Conservation (phyloP, 2,329 filamentous ascomycete species). For the Dendryphion nanum region DNA sequence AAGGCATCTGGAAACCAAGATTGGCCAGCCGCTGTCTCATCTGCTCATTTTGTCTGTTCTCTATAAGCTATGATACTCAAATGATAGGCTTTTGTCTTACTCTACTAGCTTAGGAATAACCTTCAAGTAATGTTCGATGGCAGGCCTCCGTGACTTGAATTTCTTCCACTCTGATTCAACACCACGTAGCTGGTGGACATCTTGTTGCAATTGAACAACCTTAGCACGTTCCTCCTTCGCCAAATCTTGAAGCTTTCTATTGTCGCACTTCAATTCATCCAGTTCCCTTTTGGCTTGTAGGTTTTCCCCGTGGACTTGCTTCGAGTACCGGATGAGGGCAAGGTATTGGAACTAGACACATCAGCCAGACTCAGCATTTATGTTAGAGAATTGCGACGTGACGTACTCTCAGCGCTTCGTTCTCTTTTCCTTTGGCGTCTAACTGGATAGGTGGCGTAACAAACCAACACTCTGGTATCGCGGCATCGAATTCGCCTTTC, state of each 20-base stretch:
- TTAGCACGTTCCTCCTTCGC: constrained; percentile 35
- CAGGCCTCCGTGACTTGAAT: constrained; percentile 18
- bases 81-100: constrained; percentile 10
- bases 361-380: constrained; percentile 11
- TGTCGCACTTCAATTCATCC: constrained; percentile 22
- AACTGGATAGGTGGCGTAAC: constrained; percentile 46
- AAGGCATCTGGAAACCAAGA: constrained; percentile 25
- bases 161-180: constrained; percentile 19
- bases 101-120: constrained; percentile 25
- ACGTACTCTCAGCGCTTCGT: constrained; percentile 45
- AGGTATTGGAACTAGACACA: constrained; percentile 55
- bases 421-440: constrained; percentile 32
- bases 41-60: constrained; percentile 24
- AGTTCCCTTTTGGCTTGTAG: constrained; percentile 20
- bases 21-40: constrained; percentile 28
- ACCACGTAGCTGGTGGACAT: constrained; percentile 14
- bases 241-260: constrained; percentile 29
- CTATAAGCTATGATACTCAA: neutral
- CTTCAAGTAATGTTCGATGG: constrained; percentile 26
- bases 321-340: constrained; percentile 26
- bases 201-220: constrained; percentile 23
- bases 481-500: constrained; percentile 42
- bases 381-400: neutral
- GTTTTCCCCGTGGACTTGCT: constrained; percentile 17
- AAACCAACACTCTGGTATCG: constrained; percentile 46